Percentiles rank a stretch among this genome's conserved stretches.
phyloP scores from a whole-genome alignment of 129 eudicot genomes.

The Helichrysum umbraculigerum region DNA sequence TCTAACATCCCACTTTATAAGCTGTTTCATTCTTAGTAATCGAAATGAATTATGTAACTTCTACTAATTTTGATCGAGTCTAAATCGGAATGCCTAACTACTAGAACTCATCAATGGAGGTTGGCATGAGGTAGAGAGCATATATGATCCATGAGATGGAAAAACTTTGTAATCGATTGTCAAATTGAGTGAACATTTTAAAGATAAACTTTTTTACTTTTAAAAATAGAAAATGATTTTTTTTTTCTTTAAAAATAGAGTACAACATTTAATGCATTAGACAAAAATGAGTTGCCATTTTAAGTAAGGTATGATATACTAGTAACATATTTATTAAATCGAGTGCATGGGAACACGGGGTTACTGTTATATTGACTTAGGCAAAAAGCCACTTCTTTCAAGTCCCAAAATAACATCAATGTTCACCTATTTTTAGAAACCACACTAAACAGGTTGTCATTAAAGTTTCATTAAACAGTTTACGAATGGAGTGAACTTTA shows the following conservation, averaged over 20 bases:
- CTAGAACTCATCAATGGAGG: too few relatives aligned
- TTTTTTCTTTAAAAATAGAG: not conserved
- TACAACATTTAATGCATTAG: not conserved
- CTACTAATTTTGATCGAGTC: too few relatives aligned
- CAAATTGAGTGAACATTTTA: too few relatives aligned
- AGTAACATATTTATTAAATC: not conserved
- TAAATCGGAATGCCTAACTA: too few relatives aligned
- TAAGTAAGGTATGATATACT: not conserved
- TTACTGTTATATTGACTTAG: conserved; percentile 8
- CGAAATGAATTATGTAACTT: too few relatives aligned
- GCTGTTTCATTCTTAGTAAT: too few relatives aligned
- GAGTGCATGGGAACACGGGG: conserved; percentile 6
- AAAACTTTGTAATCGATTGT: too few relatives aligned
- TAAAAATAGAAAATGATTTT: too few relatives aligned
- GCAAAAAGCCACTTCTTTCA: conserved; percentile 6
- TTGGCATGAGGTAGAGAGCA: too few relatives aligned
- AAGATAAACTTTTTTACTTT: too few relatives aligned
- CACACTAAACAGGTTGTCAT: not conserved
- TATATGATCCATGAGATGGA: too few relatives aligned
- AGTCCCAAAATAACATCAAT: conserved; percentile 5
- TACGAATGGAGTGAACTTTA: not conserved
- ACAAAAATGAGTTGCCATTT: not conserved
- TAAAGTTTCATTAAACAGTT: not conserved
- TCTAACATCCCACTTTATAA: too few relatives aligned
- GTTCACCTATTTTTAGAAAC: conserved; percentile 8